phyloP scores from a whole-genome alignment of 768 basidiomycete genomes.

The Pleurotus ostreatus region DNA sequence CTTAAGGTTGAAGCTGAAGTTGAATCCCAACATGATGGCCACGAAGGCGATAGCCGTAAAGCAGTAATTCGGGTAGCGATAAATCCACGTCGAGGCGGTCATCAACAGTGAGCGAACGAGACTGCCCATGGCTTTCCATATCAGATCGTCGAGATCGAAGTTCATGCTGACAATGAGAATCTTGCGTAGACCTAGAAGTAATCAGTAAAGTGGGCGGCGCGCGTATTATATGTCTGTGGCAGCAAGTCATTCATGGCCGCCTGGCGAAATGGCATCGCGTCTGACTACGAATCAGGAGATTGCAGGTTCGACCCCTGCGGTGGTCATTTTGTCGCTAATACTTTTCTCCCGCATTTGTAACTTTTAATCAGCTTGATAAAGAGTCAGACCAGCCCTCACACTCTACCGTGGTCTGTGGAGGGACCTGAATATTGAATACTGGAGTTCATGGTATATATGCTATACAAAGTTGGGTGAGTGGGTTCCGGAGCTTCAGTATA shows the following conservation, averaged over 20 bases:
- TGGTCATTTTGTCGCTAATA: conserved; percentile 43
- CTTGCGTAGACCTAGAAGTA: neutral
- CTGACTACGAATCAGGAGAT: conserved; percentile 94
- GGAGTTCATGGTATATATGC: no score
- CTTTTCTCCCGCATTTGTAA: neutral
- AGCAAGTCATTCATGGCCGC: no score
- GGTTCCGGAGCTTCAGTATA: no score
- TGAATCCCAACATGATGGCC: neutral
- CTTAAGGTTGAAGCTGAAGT: no score
- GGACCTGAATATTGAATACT: no score
- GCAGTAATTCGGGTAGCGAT: neutral
- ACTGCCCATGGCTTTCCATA: neutral
- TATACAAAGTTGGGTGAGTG: no score
- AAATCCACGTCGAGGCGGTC: neutral
- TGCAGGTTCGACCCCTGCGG: conserved; percentile 91
- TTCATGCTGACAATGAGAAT: neutral
- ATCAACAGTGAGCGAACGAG: no score
- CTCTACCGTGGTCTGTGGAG: no score
- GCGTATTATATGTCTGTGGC: conserved; percentile 28
- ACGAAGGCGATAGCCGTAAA: neutral
- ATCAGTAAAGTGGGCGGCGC: neutral
- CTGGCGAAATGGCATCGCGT: conserved; percentile 94
- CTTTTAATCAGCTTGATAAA: no score
- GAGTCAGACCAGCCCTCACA: no score
- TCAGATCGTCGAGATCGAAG: neutral